Base-by-base conservation (phyloP, 305 asterid genomes). In the Fraxinus latifolia region DNA sequence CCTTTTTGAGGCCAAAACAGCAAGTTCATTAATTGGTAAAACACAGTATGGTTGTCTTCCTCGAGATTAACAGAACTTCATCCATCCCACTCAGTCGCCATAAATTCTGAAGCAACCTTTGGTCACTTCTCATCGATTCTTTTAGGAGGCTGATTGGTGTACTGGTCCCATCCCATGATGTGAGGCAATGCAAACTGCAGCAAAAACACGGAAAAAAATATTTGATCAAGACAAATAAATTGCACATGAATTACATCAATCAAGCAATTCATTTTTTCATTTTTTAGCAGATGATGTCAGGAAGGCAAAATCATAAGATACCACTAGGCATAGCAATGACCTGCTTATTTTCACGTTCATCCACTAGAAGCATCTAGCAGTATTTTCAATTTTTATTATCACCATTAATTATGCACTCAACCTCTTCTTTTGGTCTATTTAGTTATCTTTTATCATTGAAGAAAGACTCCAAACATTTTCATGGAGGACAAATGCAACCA, bases 161-260 rank as follows among this genome's bases (percentile, higher is more conserved):
- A 86, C 25, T 76, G 92, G 87, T 92, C 93, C 99, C 99, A 95
- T 80, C 99, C 99, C 93, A 95, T 82, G 79, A 95, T 88, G 88
- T 94, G 94, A n/a, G 98, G 98, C 89, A 95, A 86, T 50, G 98
- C 98, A 90, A 90, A 95, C 99, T 95, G 93, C 91, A 87, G n/a
- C 80, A 50, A 80, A 7, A 84, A 34, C 55, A 80, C 39, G 37
- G 80, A 14, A 31, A 25, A 76, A 31, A 39, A n/a, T n/a, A 7
- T 27, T 68, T 34, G 68, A 31, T 62, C n/a, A n/a, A 32, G 0
- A 53, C 70, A 42, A 71, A 14, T 7, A 37, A 5, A 72, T 34
- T 29, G 53, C 77, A 50, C 42, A 19, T 76, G 74, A 27, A 47
- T 15, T 37, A 39, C 17, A 31, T 11, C 60, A 80, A 29, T 53